These are phyloP conservation scores for Tuber microsphaerosporum DNA, from an alignment of 495 filamentous ascomycete species.

Conservation along the genomic window DNA sequence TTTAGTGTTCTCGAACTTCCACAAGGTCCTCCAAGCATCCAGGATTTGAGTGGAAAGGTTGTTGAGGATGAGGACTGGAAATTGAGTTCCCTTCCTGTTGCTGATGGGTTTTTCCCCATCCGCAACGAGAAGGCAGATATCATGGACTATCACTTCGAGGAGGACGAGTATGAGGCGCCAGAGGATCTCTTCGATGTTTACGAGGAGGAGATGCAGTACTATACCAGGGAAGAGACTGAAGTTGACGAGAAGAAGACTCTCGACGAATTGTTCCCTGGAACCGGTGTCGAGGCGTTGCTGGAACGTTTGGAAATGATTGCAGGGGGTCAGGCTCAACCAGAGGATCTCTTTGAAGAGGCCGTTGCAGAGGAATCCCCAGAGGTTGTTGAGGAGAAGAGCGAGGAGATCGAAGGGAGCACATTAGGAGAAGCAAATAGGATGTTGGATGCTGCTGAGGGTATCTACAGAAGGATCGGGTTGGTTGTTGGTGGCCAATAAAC, in stretches of 20 bases:
- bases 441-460: conserved; percentile 37
- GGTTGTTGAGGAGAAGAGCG: conserved; percentile 15
- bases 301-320: conserved; percentile 40
- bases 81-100: conserved; percentile 35
- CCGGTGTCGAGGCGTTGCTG: conserved; percentile 38
- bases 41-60: conserved; percentile 67
- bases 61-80: conserved; percentile 25
- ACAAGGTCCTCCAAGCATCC: conserved; percentile 54
- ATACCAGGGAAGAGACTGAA: conserved; percentile 26
- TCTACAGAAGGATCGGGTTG: conserved; percentile 39
- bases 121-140: conserved; percentile 25
- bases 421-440: conserved; percentile 34
- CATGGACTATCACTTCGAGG: conserved; percentile 32
- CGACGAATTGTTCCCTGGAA: conserved; percentile 39
- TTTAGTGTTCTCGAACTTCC: conserved; percentile 74
- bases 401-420: conserved; percentile 21
- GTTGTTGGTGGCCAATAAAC: conserved; percentile 24
- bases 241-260: conserved; percentile 25
- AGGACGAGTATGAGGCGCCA: conserved; percentile 37
- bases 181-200: conserved; percentile 39
- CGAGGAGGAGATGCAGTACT: conserved; percentile 27
- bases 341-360: conserved; percentile 38
- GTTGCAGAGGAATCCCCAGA: conserved; percentile 15
- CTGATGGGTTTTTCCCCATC: conserved; percentile 39
- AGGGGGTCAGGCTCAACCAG: conserved; percentile 34